A percentile compares a stretch with the other conserved stretches of the same genome.
These are phyloP conservation scores for Paramecium biaurelia DNA, from an alignment of 73 alveolate genomes.

Conservation along the genomic window DNA sequence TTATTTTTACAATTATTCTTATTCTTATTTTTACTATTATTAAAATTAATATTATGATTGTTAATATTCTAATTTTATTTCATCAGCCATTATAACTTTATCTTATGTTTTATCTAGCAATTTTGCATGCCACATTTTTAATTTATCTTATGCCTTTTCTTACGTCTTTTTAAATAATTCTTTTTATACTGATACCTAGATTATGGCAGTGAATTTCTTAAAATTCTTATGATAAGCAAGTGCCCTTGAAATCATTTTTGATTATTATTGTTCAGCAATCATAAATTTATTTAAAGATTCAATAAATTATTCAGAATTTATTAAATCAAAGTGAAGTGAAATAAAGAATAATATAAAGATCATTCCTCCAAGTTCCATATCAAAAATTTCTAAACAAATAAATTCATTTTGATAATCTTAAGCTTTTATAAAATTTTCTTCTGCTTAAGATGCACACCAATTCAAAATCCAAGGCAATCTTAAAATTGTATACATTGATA, in stretches of 20 bases:
- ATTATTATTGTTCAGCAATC: background rate
- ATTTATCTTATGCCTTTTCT: conserved; percentile 3
- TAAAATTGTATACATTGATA: background rate
- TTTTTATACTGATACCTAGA: background rate
- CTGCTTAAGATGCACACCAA: background rate
- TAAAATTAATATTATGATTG: background rate
- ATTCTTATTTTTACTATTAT: background rate
- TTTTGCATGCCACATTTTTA: conserved; percentile 40
- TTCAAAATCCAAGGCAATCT: conserved; percentile 5
- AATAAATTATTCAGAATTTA: background rate
- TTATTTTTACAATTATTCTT: background rate
- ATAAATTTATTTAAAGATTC: background rate
- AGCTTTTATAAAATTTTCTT: background rate
- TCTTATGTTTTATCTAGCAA: background rate
- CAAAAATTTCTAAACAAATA: conserved; percentile 15
- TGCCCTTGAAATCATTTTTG: conserved; percentile 39
- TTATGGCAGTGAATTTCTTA: background rate
- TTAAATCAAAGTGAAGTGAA: conserved; percentile 14
- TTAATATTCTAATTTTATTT: background rate
- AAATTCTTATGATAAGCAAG: conserved; percentile 21
- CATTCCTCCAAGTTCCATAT: conserved; percentile 1
- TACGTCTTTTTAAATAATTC: background rate
- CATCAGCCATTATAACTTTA: background rate
- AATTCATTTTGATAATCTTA: background rate
- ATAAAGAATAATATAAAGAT: background rate